Percentiles rank a stretch among this genome's conserved stretches.
Conservation (phyloP, 352 stramenopile genomes). For the Chrysophaeum taylorii region DNA sequence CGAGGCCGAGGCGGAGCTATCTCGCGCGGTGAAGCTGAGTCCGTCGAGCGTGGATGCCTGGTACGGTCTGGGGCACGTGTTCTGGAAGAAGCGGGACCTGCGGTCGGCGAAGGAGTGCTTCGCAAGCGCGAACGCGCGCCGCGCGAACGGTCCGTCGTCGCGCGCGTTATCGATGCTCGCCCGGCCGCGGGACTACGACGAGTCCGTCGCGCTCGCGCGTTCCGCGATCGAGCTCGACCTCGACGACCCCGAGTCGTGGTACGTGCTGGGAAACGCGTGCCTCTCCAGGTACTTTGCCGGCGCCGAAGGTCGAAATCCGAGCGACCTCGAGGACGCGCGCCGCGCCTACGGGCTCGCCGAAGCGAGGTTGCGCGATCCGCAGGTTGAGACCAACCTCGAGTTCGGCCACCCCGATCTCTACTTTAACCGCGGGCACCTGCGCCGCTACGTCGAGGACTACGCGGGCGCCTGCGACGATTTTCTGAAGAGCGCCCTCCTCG, state of each 20-base stretch:
- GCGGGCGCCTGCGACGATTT: slow-evolving; percentile 14
- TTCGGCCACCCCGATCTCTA: slow-evolving; percentile 21
- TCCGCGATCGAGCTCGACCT: slow-evolving; percentile 12
- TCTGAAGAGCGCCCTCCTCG: slow-evolving; percentile 7
- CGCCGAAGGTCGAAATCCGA: neutral
- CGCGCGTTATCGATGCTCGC: slow-evolving; percentile 22
- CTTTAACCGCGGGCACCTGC: slow-evolving; percentile 22
- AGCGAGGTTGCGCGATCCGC: neutral
- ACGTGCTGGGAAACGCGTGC: slow-evolving; percentile 25
- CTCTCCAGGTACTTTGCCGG: slow-evolving; percentile 17
- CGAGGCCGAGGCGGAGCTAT: slow-evolving; percentile 12
- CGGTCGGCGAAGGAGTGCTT: slow-evolving; percentile 17
- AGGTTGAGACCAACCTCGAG: neutral
- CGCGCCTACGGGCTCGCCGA: slow-evolving; percentile 23
- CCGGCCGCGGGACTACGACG: neutral
- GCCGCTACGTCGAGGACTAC: slow-evolving; percentile 19
- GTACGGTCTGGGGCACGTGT: slow-evolving; percentile 15
- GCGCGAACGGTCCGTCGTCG: neutral
- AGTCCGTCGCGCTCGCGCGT: slow-evolving; percentile 14
- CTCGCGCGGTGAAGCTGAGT: slow-evolving; percentile 18
- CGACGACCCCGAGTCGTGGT: slow-evolving; percentile 26
- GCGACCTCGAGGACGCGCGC: slow-evolving; percentile 16
- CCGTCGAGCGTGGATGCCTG: slow-evolving; percentile 17
- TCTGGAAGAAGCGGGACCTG: slow-evolving; percentile 22
- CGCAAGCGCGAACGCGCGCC: neutral